A percentile compares a stretch with the other conserved stretches of the same genome.
Conservation (phyloP, 805 yeast species). For the Candida sithepensis region DNA sequence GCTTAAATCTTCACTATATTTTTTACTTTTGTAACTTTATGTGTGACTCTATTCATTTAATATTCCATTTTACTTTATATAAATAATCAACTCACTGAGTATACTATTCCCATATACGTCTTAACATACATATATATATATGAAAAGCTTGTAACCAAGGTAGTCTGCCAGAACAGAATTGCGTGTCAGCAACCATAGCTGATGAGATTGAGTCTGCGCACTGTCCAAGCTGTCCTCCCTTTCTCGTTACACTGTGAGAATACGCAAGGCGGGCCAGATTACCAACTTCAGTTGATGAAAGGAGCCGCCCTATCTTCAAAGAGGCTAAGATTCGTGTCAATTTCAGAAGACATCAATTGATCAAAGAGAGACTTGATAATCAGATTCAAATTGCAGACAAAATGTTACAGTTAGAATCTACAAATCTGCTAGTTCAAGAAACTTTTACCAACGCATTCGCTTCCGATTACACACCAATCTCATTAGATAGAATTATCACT, state of each 20-base stretch:
- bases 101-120: neutral
- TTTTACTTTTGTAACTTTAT: neutral
- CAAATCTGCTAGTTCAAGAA: conserved; percentile 77
- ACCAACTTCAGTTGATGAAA: no score
- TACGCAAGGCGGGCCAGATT: no score
- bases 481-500: conserved; percentile 81
- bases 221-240: neutral
- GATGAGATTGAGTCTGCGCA: neutral
- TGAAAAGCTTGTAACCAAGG: neutral
- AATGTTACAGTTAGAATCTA: conserved; percentile 85
- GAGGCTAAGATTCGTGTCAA: no score
- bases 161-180: neutral
- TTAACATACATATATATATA: no score
- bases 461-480: conserved; percentile 42
- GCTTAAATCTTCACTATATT: neutral
- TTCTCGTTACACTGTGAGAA: no score
- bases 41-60: neutral
- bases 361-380: neutral
- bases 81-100: no score
- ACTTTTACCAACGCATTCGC: conserved; percentile 70
- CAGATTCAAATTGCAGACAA: neutral
- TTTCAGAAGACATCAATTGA: neutral
- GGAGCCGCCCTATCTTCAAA: no score
- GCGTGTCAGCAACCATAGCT: neutral
- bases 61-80: neutral